Evolutionary conservation across 352 stramenopile species (phyloP), one percentile per base, ranked within the genome.

Genomic region (Phytophthora cajani): DNA sequence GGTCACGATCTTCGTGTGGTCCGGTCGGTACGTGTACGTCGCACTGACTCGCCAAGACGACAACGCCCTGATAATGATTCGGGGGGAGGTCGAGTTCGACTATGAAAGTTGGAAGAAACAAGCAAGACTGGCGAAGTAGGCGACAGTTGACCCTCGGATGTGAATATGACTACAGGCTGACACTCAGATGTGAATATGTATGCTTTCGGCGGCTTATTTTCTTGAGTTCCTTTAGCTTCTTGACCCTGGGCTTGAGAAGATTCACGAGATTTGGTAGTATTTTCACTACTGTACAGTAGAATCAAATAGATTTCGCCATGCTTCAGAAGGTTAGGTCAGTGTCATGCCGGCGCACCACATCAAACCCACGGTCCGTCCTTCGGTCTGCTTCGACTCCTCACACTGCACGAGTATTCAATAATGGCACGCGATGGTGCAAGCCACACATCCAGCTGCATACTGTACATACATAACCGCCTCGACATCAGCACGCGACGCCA

Each of bases 51-150:
- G 63, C 3, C 25, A 44, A 30, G 50, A 63, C 25, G 55, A 64
- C 14, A 54, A 57, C n/a, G 50, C 33, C 2, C 47, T 70, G 8
- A 47, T 70, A 14, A 40, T 70, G 16, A 47, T 70, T n/a, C 63
- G 49, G 47, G 63, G 63, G 0, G 27, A 70, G 17, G 33, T 64
- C 1, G 47, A 64, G 38, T 70, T 64, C n/a, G 47, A 70, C 46
- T 70, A 70, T 23, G 54, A 70, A 54, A 42, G 33, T 21, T 70
- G 55, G 55, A 64, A 70, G 21, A 64, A 47, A 10, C 55, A 59
- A 58, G 23, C 27, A 1, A 16, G 23, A 11, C 23, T 55, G 12
- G 11, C 23, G 19, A 25, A 6, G 54, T 30, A 25, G n/a, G 5
- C 8, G 30, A 36, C 8, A 30, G 27, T 30, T 30, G 5, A 6